Evolutionary conservation across 768 basidiomycete species (phyloP).

Genomic region (Pleurotus ostreatus): DNA sequence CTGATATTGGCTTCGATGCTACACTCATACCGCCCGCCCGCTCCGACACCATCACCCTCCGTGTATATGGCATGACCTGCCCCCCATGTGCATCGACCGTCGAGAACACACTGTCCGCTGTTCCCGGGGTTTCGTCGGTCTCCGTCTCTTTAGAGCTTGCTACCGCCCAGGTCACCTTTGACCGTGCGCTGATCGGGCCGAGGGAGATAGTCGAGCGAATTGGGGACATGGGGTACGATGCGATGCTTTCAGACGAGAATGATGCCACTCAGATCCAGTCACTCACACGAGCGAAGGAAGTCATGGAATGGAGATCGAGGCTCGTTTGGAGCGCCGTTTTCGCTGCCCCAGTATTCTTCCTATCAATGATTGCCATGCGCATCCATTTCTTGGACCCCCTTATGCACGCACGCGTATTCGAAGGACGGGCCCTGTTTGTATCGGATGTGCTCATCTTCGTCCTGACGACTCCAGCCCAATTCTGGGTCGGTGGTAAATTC

Average conservation of each 20-base stretch:
- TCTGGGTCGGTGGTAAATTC: conserved; percentile 86
- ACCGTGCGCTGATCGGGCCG: conserved; percentile 65
- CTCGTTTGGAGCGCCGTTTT: conserved; percentile 74
- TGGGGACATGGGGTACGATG: conserved; percentile 88
- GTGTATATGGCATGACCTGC: conserved; percentile 91
- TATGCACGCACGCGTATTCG: conserved; percentile 46
- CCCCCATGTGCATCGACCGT: conserved; percentile 76
- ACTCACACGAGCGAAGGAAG: conserved; percentile 85
- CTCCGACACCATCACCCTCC: conserved; percentile 67
- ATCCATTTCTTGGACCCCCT: conserved; percentile 57
- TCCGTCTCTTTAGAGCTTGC: conserved; percentile 58
- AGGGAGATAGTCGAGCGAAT: conserved; percentile 88
- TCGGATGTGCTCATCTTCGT: conserved; percentile 73
- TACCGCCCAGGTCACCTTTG: conserved; percentile 72
- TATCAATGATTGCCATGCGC: conserved; percentile 79
- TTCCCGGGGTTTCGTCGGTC: conserved; percentile 73
- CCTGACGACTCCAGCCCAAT: conserved; percentile 89
- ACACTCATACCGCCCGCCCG: conserved; percentile 63
- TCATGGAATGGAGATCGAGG: conserved; percentile 82
- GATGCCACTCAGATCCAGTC: conserved; percentile 84
- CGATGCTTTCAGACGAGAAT: conserved; percentile 75
- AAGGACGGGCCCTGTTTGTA: conserved; percentile 59
- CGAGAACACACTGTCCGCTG: conserved; percentile 59
- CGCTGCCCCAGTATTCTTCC: conserved; percentile 90
- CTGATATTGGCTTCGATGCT: conserved; percentile 91